phyloP scores from a whole-genome alignment of 768 basidiomycete genomes.

The Phlebiopsis flavidoalba region DNA sequence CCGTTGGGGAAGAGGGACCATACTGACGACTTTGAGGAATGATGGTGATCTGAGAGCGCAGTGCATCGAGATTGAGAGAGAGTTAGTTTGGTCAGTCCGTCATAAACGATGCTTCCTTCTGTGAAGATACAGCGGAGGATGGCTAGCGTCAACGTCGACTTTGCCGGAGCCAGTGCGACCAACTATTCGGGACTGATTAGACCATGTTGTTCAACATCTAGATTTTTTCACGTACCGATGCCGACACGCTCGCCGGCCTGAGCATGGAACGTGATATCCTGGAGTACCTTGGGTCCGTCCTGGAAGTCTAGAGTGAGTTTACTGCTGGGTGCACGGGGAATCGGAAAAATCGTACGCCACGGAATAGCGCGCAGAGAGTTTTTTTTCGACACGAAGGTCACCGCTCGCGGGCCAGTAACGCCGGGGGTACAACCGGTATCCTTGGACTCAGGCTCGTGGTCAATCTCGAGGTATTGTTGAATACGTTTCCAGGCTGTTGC shows the following conservation, averaged over 20 bases:
- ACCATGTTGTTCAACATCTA: not conserved
- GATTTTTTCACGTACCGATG: constrained; percentile 20
- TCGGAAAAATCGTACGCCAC: constrained; percentile 15
- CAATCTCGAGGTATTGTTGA: constrained; percentile 40
- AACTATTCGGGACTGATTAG: constrained; percentile 18
- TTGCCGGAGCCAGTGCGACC: constrained; percentile 40
- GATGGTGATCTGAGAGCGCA: constrained; percentile 51
- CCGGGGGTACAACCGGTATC: constrained; percentile 37
- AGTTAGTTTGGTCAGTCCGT: constrained; percentile 39
- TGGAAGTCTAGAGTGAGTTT: constrained; percentile 1
- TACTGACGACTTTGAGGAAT: constrained; percentile 51
- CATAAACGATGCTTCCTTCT: constrained; percentile 46
- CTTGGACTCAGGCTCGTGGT: constrained; percentile 37
- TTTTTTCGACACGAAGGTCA: constrained; percentile 35
- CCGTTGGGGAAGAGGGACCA: constrained; percentile 15
- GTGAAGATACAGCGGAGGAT: constrained; percentile 51
- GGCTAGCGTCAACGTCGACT: constrained; percentile 39
- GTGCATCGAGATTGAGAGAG: constrained; percentile 49
- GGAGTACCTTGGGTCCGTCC: constrained; percentile 53
- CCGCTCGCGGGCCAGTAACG: constrained; percentile 51
- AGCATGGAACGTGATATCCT: constrained; percentile 48
- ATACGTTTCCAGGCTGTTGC: constrained; percentile 33
- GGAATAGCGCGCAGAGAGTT: constrained; percentile 38
- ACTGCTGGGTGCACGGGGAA: not conserved
- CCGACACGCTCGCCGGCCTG: constrained; percentile 55